Evolutionary conservation across 1,139 yeast genomes (phyloP).

Genomic region (Arxiozyma bovina): DNA sequence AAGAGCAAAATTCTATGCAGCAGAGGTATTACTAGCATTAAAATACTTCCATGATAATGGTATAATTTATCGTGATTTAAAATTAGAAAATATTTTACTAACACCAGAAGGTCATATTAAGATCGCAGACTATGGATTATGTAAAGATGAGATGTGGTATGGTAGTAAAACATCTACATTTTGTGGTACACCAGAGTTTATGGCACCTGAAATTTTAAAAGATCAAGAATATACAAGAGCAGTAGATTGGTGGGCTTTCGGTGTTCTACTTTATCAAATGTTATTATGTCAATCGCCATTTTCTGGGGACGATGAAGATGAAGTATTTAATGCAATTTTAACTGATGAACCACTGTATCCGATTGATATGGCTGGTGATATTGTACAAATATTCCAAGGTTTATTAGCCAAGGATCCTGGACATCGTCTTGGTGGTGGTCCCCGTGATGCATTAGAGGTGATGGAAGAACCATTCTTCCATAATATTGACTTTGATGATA

Average conservation of each 20-base stretch:
- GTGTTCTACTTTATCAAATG: constrained; percentile 93
- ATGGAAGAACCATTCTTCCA: constrained; percentile 93
- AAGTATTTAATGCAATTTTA: constrained; percentile 93
- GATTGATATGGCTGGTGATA: constrained; percentile 93
- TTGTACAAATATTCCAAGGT: constrained; percentile 88
- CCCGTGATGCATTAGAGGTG: constrained; percentile 81
- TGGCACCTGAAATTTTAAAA: constrained; percentile 96
- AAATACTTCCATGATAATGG: constrained; percentile 94
- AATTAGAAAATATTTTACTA: constrained; percentile 82
- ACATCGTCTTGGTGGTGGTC: constrained; percentile 76
- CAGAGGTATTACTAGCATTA: constrained; percentile 84
- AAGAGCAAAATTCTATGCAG: constrained; percentile 94
- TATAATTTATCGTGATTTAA: constrained; percentile 91
- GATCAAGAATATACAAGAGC: constrained; percentile 89
- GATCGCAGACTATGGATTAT: constrained; percentile 92
- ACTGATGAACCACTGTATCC: constrained; percentile 98
- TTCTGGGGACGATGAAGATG: constrained; percentile 97
- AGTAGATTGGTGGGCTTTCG: constrained; percentile 99
- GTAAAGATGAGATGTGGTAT: constrained; percentile 92
- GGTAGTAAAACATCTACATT: constrained; percentile 90
- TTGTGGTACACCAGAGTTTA: constrained; percentile 98
- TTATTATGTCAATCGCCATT: constrained; percentile 92
- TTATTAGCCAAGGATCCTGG: constrained; percentile 81
- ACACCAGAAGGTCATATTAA: constrained; percentile 93
- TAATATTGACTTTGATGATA: constrained; percentile 84